Conservation (phyloP, 345 rosid genomes). For the Noccaea caerulescens region DNA sequence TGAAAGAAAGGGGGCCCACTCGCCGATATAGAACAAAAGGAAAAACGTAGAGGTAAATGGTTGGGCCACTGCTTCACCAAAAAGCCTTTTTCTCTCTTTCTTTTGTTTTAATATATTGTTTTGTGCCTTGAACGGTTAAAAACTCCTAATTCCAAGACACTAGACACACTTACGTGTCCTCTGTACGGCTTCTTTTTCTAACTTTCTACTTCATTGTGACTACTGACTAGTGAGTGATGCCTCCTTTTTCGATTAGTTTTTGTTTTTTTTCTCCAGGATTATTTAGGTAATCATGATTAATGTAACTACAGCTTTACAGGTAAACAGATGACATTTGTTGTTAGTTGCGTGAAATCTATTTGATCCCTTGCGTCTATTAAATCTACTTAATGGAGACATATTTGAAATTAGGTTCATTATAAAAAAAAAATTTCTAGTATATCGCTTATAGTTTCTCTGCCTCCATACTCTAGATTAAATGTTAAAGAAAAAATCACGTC, state of each 20-base stretch:
- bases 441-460: background rate
- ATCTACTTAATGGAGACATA: slow-evolving; percentile 28
- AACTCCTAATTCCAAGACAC: slow-evolving; percentile 23
- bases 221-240: slow-evolving; percentile 14
- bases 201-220: slow-evolving; percentile 30
- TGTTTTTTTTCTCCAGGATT: background rate
- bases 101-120: background rate
- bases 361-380: slow-evolving; percentile 14
- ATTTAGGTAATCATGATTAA: slow-evolving; percentile 29
- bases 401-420: background rate
- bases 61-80: slow-evolving; percentile 41
- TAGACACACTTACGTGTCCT: slow-evolving; percentile 32
- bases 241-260: background rate
- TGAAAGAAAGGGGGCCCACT: slow-evolving; percentile 19
- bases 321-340: slow-evolving; percentile 9
- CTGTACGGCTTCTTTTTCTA: slow-evolving; percentile 34
- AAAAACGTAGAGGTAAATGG: slow-evolving; percentile 33
- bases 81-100: slow-evolving; percentile 16
- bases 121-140: slow-evolving; percentile 26
- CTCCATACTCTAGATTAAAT: too few relatives aligned
- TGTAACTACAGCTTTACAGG: slow-evolving; percentile 13
- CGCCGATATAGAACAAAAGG: slow-evolving; percentile 15
- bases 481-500: too few relatives aligned
- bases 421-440: too few relatives aligned
- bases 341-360: slow-evolving; percentile 17